Conservation (phyloP, 202 grass and related monocot genomes). For the Panicum virgatum region DNA sequence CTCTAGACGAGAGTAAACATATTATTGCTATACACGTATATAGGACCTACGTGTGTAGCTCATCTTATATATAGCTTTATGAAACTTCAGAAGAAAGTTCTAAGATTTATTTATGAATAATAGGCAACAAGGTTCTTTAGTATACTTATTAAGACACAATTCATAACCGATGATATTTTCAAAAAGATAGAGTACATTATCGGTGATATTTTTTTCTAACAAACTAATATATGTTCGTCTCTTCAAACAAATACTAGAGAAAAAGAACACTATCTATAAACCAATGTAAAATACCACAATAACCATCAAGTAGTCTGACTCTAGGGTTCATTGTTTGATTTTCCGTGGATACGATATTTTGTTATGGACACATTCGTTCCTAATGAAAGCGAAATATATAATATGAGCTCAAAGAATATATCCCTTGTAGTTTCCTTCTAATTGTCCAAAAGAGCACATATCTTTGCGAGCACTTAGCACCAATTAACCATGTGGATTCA, state of each 20-base stretch:
- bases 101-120: not conserved
- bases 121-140: not conserved
- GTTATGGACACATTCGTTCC: not conserved
- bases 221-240: not conserved
- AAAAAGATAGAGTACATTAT: not conserved
- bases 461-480: not conserved
- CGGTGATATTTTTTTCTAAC: not conserved
- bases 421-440: not conserved
- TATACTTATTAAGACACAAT: not conserved
- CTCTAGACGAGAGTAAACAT: not conserved
- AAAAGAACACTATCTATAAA: accelerated
- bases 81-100: not conserved
- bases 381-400: slow-evolving; percentile 10
- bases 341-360: not conserved
- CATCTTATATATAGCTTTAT: not conserved
- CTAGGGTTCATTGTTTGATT: not conserved
- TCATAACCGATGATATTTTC: not conserved
- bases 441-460: slow-evolving; percentile 12
- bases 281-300: no score
- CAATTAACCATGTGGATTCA: slow-evolving; percentile 21
- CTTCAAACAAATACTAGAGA: not conserved
- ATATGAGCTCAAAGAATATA: slow-evolving; percentile 12
- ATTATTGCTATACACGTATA: not conserved
- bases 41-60: not conserved
- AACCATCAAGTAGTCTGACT: no score